A percentile compares a stretch with the other conserved stretches of the same genome.
Evolutionary conservation across 2,329 filamentous ascomycete species (phyloP).

Genomic region (Cytospora schulzeri): DNA sequence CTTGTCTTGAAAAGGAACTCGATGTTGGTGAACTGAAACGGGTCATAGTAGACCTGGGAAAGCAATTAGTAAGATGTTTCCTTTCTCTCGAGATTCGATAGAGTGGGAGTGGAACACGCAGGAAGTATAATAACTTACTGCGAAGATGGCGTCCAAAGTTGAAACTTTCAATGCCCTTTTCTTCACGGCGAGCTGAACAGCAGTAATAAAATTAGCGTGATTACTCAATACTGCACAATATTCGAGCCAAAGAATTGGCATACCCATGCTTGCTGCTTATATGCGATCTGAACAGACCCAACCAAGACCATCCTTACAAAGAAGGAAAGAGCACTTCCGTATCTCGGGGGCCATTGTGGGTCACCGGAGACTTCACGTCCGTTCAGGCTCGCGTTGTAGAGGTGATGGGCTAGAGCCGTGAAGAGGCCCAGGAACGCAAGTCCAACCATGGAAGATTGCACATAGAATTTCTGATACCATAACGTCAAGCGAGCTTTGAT

Average conservation of each 20-base stretch:
- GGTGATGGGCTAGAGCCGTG: slow-evolving; percentile 23
- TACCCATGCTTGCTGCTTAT: slow-evolving; percentile 29
- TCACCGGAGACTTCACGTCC: slow-evolving; percentile 19
- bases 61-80: neutral
- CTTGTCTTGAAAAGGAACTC: slow-evolving; percentile 18
- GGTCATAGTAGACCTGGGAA: slow-evolving; percentile 13
- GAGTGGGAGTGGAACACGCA: too few relatives aligned
- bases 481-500: neutral
- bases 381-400: slow-evolving; percentile 24
- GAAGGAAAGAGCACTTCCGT: slow-evolving; percentile 27
- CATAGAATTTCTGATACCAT: neutral
- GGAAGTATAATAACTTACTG: slow-evolving; percentile 13
- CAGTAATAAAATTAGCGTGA: too few relatives aligned
- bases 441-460: slow-evolving; percentile 24
- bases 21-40: slow-evolving; percentile 12
- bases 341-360: slow-evolving; percentile 27
- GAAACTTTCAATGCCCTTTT: slow-evolving; percentile 20
- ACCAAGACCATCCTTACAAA: slow-evolving; percentile 26
- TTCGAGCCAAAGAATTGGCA: neutral
- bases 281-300: slow-evolving; percentile 24
- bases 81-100: neutral
- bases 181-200: slow-evolving; percentile 22
- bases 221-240: too few relatives aligned
- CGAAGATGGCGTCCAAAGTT: slow-evolving; percentile 27
- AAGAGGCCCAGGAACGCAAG: slow-evolving; percentile 23